phyloP scores from a whole-genome alignment of 495 filamentous ascomycete genomes.

The Umbilicaria muhlenbergii region DNA sequence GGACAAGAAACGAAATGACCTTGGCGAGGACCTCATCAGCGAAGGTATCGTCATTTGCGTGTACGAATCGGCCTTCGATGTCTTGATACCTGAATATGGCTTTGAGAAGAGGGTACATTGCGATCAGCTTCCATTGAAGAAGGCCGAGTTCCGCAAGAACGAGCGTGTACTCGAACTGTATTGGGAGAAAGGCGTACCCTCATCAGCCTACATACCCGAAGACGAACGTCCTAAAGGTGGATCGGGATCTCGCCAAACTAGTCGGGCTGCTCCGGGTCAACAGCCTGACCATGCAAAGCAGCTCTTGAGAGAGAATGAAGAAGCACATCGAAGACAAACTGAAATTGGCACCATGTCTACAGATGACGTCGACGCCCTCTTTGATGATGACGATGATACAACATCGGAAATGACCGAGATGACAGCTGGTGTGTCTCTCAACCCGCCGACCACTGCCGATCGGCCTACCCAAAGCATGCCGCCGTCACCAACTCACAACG shows the following conservation, averaged over 20 bases:
- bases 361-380: constrained; percentile 81
- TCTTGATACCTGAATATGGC: constrained; percentile 93
- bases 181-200: constrained; percentile 98
- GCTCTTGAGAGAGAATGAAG: constrained; percentile 65
- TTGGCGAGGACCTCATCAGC: constrained; percentile 84
- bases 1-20: constrained; percentile 71
- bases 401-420: constrained; percentile 73
- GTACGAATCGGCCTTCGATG: constrained; percentile 97
- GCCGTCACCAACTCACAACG: constrained; percentile 72
- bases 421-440: constrained; percentile 72
- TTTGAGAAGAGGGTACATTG: constrained; percentile 99
- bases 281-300: constrained; percentile 68
- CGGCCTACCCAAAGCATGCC: constrained; percentile 93
- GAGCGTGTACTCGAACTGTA: constrained; percentile 86
- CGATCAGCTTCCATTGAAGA: constrained; percentile 93
- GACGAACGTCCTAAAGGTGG: constrained; percentile 83
- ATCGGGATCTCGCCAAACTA: constrained; percentile 37
- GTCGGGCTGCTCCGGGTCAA: constrained; percentile 48
- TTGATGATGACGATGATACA: constrained; percentile 84
- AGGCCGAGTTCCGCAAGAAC: constrained; percentile 95
- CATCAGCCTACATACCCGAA: constrained; percentile 89
- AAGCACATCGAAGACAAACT: constrained; percentile 76
- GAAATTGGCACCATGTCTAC: constrained; percentile 84
- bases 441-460: constrained; percentile 34
- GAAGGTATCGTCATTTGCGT: constrained; percentile 95